phyloP scores from a whole-genome alignment of 169 alveolate species.

The Eimeria zaria region DNA sequence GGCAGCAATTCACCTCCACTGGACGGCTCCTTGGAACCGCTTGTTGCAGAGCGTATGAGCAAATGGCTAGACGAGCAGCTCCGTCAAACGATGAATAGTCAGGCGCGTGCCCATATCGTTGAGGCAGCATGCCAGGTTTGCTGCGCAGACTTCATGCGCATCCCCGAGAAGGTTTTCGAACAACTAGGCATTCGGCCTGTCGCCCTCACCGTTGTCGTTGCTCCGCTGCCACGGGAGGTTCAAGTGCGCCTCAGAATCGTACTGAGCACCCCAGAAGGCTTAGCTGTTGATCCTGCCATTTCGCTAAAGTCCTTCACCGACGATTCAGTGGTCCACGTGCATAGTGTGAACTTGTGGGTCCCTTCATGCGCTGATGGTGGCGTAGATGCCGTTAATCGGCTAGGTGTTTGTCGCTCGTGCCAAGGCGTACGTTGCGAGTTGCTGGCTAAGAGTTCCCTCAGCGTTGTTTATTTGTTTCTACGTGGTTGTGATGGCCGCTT shows the following conservation, averaged over 20 bases:
- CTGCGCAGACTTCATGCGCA: neutral
- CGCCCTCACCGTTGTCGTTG: slow-evolving; percentile 24
- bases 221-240: slow-evolving; percentile 62
- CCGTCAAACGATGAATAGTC: neutral
- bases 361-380: slow-evolving; percentile 14
- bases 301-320: neutral
- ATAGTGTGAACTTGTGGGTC: slow-evolving; percentile 64
- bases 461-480: neutral
- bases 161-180: neutral
- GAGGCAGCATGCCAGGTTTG: slow-evolving; percentile 41
- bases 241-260: slow-evolving; percentile 23
- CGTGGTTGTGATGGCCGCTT: slow-evolving; percentile 47
- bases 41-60: neutral
- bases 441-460: neutral
- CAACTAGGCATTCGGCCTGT: neutral
- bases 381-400: neutral
- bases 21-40: neutral
- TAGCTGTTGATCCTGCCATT: neutral
- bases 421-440: slow-evolving; percentile 50
- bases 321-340: slow-evolving; percentile 40
- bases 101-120: neutral
- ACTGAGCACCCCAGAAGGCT: neutral
- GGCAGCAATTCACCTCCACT: slow-evolving; percentile 6
- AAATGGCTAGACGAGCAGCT: slow-evolving; percentile 45
- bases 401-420: neutral